Percentiles rank a stretch among this genome's conserved stretches.
phyloP scores from a whole-genome alignment of 257 asterid genomes.

The Orobanche coerulescens region DNA sequence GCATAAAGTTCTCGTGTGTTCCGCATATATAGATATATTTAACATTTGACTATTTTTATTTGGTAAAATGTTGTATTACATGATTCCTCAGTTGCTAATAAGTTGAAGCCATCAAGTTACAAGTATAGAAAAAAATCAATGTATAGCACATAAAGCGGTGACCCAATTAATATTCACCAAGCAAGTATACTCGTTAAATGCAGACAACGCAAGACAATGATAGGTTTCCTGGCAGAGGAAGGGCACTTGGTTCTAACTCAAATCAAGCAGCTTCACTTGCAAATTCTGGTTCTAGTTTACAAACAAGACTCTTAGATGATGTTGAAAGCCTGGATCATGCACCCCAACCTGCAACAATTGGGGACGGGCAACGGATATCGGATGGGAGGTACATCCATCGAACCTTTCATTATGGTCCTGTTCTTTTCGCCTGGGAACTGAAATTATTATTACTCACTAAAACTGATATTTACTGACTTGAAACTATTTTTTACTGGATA shows the following conservation, averaged over 20 bases:
- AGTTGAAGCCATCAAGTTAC: too few species aligned
- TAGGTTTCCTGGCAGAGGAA: slow-evolving; percentile 84
- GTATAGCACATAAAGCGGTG: slow-evolving; percentile 3
- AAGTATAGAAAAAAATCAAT: not conserved
- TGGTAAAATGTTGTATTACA: too few species aligned
- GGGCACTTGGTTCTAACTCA: slow-evolving; percentile 48
- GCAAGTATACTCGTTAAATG: slow-evolving; percentile 18
- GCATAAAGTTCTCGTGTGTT: not conserved
- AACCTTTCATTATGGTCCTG: not conserved
- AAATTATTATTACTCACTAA: too few species aligned
- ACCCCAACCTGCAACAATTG: slow-evolving; percentile 31
- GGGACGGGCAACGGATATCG: slow-evolving; percentile 27
- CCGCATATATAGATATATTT: not conserved
- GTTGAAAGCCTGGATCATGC: slow-evolving; percentile 32
- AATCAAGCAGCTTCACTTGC: slow-evolving; percentile 36
- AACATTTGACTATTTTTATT: not conserved
- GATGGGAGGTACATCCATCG: slow-evolving; percentile 40
- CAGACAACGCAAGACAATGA: slow-evolving; percentile 44
- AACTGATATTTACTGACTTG: too few species aligned
- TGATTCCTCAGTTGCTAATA: too few species aligned
- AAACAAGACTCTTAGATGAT: slow-evolving; percentile 66
- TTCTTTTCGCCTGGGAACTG: not conserved
- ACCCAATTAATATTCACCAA: slow-evolving; percentile 16
- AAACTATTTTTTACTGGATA: too few species aligned
- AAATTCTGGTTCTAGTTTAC: slow-evolving; percentile 60